Percentiles rank a stretch among this genome's conserved stretches.
phyloP scores from a whole-genome alignment of 2,329 filamentous ascomycete genomes.

The Colletotrichum euphorbiae region DNA sequence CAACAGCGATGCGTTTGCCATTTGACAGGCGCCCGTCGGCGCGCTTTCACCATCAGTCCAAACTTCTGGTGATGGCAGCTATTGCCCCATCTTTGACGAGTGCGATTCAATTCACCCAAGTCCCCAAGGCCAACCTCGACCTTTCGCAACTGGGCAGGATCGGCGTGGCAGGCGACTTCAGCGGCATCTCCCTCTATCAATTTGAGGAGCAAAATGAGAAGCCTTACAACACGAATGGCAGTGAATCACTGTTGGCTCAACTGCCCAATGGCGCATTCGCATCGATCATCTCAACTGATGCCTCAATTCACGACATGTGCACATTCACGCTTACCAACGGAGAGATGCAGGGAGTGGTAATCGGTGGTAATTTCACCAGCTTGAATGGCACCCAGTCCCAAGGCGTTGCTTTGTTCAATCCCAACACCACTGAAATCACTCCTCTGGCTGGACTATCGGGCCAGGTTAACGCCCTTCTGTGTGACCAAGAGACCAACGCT shows the following conservation, averaged over 20 bases:
- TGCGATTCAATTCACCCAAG: slow-evolving; percentile 69
- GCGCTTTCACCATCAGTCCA: slow-evolving; percentile 50
- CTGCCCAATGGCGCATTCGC: slow-evolving; percentile 89
- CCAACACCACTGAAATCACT: slow-evolving; percentile 75
- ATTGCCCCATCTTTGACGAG: slow-evolving; percentile 56
- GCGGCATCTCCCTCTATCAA: slow-evolving; percentile 89
- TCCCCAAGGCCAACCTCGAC: slow-evolving; percentile 80
- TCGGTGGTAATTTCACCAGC: slow-evolving; percentile 97
- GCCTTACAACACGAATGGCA: slow-evolving; percentile 77
- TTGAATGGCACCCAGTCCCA: slow-evolving; percentile 80
- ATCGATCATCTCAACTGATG: slow-evolving; percentile 80
- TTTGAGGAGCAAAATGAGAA: slow-evolving; percentile 83
- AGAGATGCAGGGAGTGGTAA: slow-evolving; percentile 77
- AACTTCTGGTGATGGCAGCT: slow-evolving; percentile 55
- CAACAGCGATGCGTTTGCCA: slow-evolving; percentile 60
- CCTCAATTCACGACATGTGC: slow-evolving; percentile 90
- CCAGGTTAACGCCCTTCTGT: slow-evolving; percentile 83
- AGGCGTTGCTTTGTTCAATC: slow-evolving; percentile 85
- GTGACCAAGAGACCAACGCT: slow-evolving; percentile 80
- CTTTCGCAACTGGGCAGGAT: slow-evolving; percentile 83
- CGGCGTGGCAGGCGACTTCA: slow-evolving; percentile 88
- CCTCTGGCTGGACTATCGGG: slow-evolving; percentile 86
- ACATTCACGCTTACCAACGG: slow-evolving; percentile 76
- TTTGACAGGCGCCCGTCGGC: slow-evolving; percentile 56
- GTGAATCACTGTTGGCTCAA: slow-evolving; percentile 81